Evolutionary conservation across 352 stramenopile species (phyloP), one percentile per base, ranked within the genome.

Genomic region (Phytophthora quininea): DNA sequence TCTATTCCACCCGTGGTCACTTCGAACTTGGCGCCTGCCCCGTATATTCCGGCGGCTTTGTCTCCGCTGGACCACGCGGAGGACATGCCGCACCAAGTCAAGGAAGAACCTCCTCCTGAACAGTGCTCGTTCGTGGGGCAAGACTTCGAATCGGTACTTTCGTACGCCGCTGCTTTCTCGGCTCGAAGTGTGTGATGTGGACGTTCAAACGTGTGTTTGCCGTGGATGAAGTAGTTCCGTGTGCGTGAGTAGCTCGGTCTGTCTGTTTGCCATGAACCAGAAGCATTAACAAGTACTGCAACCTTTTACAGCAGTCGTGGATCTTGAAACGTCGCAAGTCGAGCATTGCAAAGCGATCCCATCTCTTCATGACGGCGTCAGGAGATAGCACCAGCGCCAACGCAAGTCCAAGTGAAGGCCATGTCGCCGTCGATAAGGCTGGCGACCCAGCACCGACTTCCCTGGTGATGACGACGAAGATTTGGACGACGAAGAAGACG

Each of bases 381-480:
- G 67, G 62, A 31, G 67, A 74, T 30, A 42, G 27, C 19, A 58
- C 60, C 6, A 58, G 31, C 32, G 42, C 54, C 31, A 38, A 37
- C 5, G 29, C 55, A 3, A 64, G 50, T 11, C 53, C 51, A 6
- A 51, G 50, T 11, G 62, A 71, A 63, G 45, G 29, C 24, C 60
- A 63, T 31, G 43, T 43, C 51, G 67, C 11, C 45, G 59, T 43
- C 15, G 55, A 67, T 38, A 71, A 71, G 55, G 12, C 54, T 54
- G 38, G 10, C 2, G 62, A 71, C 3, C 35, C 54, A 33, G 29
- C 43, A 1, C 52, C 37, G 27, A 19, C 32, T 4, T 9, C 37
- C 0, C 38, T 35, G 48, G 32, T 1, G 48, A 58, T 24, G 43
- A 87, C 80, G 65, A 82, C 77, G 64, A 67, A 64, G 10, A 87